Evolutionary conservation across 2,329 filamentous ascomycete genomes (phyloP), one percentile per base, ranked within the genome.

Genomic region (Fusarium citri): DNA sequence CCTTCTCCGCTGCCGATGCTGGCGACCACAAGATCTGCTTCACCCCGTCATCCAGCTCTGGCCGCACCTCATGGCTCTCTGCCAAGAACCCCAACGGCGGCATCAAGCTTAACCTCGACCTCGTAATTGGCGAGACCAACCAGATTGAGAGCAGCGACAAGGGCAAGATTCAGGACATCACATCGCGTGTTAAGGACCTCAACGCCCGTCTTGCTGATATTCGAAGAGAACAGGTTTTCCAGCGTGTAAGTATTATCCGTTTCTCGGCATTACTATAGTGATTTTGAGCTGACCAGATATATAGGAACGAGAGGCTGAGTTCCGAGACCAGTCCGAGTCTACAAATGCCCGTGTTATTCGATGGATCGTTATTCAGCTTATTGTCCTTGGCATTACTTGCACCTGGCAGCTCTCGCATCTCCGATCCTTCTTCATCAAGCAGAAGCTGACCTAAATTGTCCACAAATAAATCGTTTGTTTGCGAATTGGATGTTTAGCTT

Each of bases 361-460:
- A 74, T 99, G 96, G 95, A 95, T 96, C 72, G 78, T 98, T 71
- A 91, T 98, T 73, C 96, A 99, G 82, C 84, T 98, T 65, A 87
- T 90, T 55, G 89, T 98, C 40, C 86, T 99, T 56, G 93, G 91
- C 58, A 86, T 91, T 59, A 97, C 96, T 34, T 99, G 96, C 83
- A 93, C 94, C 66, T 99, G 96, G 96, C 96, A 99, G 82, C 86
- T 99, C 48, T 97, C 94, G 56, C 95, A 99, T 83, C 87, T 99
- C 76, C 89, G 96, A 74, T 92, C 93, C 48, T 99, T 99, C 88
- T 99, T 99, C 85, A 99, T 99, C 86, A 99, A 99, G 88, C 95
- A 98, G 86, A 99, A 99, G 88, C 90, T 99, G 80, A 98, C 96
- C 64, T 99, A 89, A 82, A 49, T 42, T 30, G 45, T 61, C 31